These are phyloP conservation scores for Fusarium verrucosum DNA, from an alignment of 2,329 filamentous ascomycete genomes.

Conservation along the genomic window DNA sequence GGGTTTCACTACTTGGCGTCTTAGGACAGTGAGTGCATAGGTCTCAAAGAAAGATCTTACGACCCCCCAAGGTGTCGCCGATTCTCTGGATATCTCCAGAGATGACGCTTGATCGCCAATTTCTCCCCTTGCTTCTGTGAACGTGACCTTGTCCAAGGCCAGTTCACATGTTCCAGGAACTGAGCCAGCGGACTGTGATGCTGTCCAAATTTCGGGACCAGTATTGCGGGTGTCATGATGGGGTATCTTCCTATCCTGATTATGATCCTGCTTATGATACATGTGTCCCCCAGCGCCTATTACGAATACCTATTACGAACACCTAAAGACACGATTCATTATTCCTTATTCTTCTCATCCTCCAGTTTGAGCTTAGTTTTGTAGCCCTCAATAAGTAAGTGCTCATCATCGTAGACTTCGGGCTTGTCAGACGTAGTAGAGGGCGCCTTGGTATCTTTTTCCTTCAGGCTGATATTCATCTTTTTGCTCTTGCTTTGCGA, in stretches of 20 bases:
- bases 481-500: slow-evolving; percentile 48
- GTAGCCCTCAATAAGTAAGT: slow-evolving; percentile 63
- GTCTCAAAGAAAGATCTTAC: slow-evolving; percentile 68
- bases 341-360: slow-evolving; percentile 12
- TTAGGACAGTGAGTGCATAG: slow-evolving; percentile 67
- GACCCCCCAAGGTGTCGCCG: slow-evolving; percentile 86
- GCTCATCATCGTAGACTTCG: slow-evolving; percentile 50
- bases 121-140: slow-evolving; percentile 41
- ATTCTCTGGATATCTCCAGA: slow-evolving; percentile 68
- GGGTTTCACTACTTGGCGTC: slow-evolving; percentile 62
- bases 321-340: neutral
- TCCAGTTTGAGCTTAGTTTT: slow-evolving; percentile 49
- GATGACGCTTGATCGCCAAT: slow-evolving; percentile 96
- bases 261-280: slow-evolving; percentile 16
- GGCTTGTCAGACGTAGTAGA: slow-evolving; percentile 34
- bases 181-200: slow-evolving; percentile 9
- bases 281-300: slow-evolving; percentile 30
- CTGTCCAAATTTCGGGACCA: neutral
- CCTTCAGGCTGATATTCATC: slow-evolving; percentile 61
- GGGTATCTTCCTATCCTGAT: slow-evolving; percentile 30
- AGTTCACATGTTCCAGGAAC: slow-evolving; percentile 27
- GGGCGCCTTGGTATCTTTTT: slow-evolving; percentile 54
- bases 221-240: slow-evolving; percentile 1
- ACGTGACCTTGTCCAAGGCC: slow-evolving; percentile 41
- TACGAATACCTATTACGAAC: slow-evolving; percentile 1